These are phyloP conservation scores for Aureobasidium melanogenum DNA, from an alignment of 2,329 filamentous ascomycete genomes.

Conservation along the genomic window DNA sequence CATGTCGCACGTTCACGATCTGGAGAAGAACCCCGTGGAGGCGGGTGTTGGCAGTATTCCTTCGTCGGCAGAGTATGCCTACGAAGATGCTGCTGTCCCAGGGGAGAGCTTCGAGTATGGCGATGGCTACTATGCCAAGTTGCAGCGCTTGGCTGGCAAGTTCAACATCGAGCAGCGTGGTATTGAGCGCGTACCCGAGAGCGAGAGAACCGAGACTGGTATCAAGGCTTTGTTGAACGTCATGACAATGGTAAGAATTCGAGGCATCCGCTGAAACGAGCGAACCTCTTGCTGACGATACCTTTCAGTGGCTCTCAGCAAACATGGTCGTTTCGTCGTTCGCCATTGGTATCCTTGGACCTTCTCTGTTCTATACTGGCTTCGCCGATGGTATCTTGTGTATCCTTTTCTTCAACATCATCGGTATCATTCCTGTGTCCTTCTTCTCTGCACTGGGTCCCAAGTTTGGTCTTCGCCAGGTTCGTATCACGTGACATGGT, in stretches of 20 bases:
- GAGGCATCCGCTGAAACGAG: not conserved
- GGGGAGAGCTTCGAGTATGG: conserved; percentile 53
- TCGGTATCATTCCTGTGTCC: conserved; percentile 63
- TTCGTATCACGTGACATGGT: conserved; percentile 1
- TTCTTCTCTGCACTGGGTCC: conserved; percentile 74
- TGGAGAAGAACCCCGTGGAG: conserved; percentile 21
- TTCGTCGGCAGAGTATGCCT: conserved; percentile 17
- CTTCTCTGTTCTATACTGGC: conserved; percentile 60
- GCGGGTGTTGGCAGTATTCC: conserved; percentile 22
- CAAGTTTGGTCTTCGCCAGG: conserved; percentile 61
- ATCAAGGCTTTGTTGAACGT: conserved; percentile 49
- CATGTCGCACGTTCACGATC: conserved; percentile 14
- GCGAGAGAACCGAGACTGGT: conserved; percentile 58
- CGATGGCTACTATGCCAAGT: conserved; percentile 45
- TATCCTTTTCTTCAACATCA: conserved; percentile 65
- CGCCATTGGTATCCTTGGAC: conserved; percentile 63
- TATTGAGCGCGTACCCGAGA: conserved; percentile 63
- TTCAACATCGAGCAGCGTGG: conserved; percentile 65
- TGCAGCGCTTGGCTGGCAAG: conserved; percentile 55
- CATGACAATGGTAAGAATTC: conserved; percentile 55
- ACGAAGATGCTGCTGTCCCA: conserved; percentile 41
- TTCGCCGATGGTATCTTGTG: conserved; percentile 65
- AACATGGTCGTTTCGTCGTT: conserved; percentile 73
- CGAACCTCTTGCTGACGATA: conserved; percentile 13
- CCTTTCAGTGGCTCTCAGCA: conserved; percentile 59